Base-by-base conservation (phyloP, 768 basidiomycete species). In the Macrolepiota fuliginosa region DNA sequence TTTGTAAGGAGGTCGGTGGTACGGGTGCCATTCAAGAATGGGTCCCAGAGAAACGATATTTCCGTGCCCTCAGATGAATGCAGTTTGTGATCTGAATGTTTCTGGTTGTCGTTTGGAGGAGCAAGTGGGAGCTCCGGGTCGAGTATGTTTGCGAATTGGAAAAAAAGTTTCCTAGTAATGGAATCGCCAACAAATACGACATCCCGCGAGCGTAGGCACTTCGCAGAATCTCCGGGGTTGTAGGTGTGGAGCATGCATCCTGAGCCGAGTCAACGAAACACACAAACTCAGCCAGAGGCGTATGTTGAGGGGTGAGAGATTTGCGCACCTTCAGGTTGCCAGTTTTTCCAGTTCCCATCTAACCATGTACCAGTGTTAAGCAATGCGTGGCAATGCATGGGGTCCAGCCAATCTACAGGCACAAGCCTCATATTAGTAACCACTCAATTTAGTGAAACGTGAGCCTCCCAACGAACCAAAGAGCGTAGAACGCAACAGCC, bases 141-240 rank as follows among this genome's bases (percentile, higher is more conserved):
- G 17, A 90, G 71, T 45, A 81, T 67, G 59, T 87, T 80, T 11
- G 85, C 83, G 53, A 89, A 78, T 56, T 90, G 84, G 70, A 91
- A 95, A 76, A 90, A 96, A 15, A 95, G 77, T 57, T 83, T 81
- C 52, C 94, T 80, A 13, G 91, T 89, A 36, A 90, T 84, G 17
- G 92, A 95, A 72, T 97, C 94, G 19, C 94, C 94, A 45, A 91
- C 76, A 70, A 96, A 96, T 42, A 90, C 77, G 39, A 94, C 74
- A 7, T 81, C 82, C 64, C 83, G 78, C 4, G 81, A 80, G n/a
- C 73, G 71, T 22, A 92, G 72, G 68, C 91, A 93, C 13, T 70
- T 67, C 7, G 76, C 69, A 29, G 79, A 79, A 55, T 91, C 86
- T 6, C 74, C 75, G 4, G 83, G 72, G 54, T 78, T 77, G 71